Conservation (phyloP, 352 stramenopile species). For the Phytophthora quininea region DNA sequence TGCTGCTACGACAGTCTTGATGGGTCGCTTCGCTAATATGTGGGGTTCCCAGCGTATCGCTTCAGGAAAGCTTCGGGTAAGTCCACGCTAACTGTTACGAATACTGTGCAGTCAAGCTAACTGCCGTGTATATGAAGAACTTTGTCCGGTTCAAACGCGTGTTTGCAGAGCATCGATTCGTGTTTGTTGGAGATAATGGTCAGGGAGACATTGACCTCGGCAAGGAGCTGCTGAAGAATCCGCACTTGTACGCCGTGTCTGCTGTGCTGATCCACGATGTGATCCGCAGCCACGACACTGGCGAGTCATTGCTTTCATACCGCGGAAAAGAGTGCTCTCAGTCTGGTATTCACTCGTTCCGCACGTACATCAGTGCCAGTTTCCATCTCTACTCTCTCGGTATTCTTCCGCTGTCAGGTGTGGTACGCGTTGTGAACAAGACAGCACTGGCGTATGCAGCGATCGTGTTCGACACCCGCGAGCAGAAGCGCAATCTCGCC, state of each 20-base stretch:
- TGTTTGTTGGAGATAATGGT: slow-evolving; percentile 85
- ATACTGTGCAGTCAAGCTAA: slow-evolving; percentile 5
- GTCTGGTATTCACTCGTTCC: slow-evolving; percentile 73
- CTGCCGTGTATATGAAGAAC: slow-evolving; percentile 42
- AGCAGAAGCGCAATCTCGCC: slow-evolving; percentile 59
- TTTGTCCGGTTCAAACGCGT: slow-evolving; percentile 76
- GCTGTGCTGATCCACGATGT: slow-evolving; percentile 84
- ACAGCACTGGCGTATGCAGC: slow-evolving; percentile 55
- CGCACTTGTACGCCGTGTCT: slow-evolving; percentile 56
- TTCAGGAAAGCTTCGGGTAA: slow-evolving; percentile 68
- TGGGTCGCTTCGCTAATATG: slow-evolving; percentile 71
- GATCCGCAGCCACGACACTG: slow-evolving; percentile 67
- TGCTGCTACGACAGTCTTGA: slow-evolving; percentile 52
- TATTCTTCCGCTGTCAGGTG: slow-evolving; percentile 53
- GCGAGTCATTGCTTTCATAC: slow-evolving; percentile 47
- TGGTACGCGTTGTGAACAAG: slow-evolving; percentile 70
- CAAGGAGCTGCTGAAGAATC: slow-evolving; percentile 65
- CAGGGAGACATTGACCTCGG: slow-evolving; percentile 84
- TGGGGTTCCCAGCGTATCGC: slow-evolving; percentile 72
- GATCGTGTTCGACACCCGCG: slow-evolving; percentile 67
- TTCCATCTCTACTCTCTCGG: slow-evolving; percentile 57
- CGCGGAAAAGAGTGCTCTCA: slow-evolving; percentile 67
- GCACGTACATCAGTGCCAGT: slow-evolving; percentile 81
- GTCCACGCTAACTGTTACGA: neutral
- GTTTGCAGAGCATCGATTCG: slow-evolving; percentile 75